These are phyloP conservation scores for Xylaria sp. DNA, from an alignment of 2,329 filamentous ascomycete genomes.

Conservation along the genomic window DNA sequence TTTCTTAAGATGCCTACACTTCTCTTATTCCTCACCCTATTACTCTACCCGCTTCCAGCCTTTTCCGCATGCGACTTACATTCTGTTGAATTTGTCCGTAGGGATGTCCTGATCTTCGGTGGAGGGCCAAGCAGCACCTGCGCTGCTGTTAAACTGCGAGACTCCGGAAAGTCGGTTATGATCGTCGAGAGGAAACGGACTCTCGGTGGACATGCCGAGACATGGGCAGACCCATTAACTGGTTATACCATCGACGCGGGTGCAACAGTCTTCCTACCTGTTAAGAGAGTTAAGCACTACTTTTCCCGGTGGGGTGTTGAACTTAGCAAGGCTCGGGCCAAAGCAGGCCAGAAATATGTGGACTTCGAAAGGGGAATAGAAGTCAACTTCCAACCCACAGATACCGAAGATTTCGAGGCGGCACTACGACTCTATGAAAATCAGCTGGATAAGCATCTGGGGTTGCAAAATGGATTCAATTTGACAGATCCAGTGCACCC, in stretches of 20 bases:
- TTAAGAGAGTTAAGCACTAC: slow-evolving; percentile 12
- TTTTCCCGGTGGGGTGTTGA: slow-evolving; percentile 5
- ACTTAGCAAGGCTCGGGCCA: background rate
- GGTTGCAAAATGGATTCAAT: slow-evolving; percentile 16
- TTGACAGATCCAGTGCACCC: slow-evolving; percentile 22
- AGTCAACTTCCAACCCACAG: background rate
- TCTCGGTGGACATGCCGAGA: slow-evolving; percentile 37
- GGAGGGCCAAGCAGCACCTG: slow-evolving; percentile 45
- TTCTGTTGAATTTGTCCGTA: no score
- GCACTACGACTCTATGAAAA: background rate
- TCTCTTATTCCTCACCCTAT: no score
- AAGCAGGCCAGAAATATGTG: background rate
- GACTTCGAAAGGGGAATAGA: background rate
- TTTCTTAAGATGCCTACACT: no score
- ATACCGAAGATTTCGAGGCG: background rate
- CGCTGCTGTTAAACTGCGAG: slow-evolving; percentile 40
- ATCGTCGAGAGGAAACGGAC: slow-evolving; percentile 44
- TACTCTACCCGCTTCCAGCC: no score
- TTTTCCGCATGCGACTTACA: no score
- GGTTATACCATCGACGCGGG: slow-evolving; percentile 11
- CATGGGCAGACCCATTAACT: slow-evolving; percentile 17
- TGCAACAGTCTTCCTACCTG: slow-evolving; percentile 6
- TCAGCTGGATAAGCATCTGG: slow-evolving; percentile 20
- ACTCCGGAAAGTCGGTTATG: slow-evolving; percentile 40
- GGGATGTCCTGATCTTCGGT: slow-evolving; percentile 44